A percentile compares a stretch with the other conserved stretches of the same genome.
Conservation (phyloP, 2,329 filamentous ascomycete species). For the Cercospora beticola region DNA sequence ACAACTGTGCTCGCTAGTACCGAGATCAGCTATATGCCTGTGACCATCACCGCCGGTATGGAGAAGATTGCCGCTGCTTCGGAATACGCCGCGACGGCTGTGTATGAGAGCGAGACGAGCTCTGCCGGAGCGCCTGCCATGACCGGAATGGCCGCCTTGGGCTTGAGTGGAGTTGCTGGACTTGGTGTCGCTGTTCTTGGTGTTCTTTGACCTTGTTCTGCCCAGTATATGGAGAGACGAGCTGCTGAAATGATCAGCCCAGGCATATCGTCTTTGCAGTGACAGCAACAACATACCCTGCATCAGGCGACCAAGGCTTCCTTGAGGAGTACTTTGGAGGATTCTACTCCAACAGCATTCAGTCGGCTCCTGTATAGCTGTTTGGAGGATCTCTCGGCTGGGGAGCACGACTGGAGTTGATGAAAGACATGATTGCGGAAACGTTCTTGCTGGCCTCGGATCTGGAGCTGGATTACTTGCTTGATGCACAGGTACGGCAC, state of each 20-base stretch:
- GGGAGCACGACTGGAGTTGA: background rate
- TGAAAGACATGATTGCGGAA: background rate
- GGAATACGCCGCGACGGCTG: slow-evolving; percentile 17
- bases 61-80: slow-evolving; percentile 25
- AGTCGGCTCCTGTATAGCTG: slow-evolving; percentile 2
- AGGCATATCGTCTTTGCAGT: background rate
- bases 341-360: background rate
- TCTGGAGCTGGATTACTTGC: background rate
- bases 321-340: background rate
- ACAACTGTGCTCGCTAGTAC: slow-evolving; percentile 32
- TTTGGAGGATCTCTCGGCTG: slow-evolving; percentile 12
- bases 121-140: slow-evolving; percentile 17
- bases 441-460: background rate
- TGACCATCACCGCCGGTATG: slow-evolving; percentile 33
- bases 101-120: slow-evolving; percentile 12
- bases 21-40: slow-evolving; percentile 31
- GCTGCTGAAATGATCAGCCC: background rate
- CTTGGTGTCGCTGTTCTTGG: slow-evolving; percentile 18
- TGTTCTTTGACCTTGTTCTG: slow-evolving; percentile 13
- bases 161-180: slow-evolving; percentile 13
- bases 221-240: background rate
- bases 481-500: slow-evolving; percentile 4
- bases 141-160: slow-evolving; percentile 15
- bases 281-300: background rate
- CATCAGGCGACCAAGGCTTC: background rate